Evolutionary conservation across 1,139 yeast genomes (phyloP).

Genomic region (Scheffersomyces illinoinensis): DNA sequence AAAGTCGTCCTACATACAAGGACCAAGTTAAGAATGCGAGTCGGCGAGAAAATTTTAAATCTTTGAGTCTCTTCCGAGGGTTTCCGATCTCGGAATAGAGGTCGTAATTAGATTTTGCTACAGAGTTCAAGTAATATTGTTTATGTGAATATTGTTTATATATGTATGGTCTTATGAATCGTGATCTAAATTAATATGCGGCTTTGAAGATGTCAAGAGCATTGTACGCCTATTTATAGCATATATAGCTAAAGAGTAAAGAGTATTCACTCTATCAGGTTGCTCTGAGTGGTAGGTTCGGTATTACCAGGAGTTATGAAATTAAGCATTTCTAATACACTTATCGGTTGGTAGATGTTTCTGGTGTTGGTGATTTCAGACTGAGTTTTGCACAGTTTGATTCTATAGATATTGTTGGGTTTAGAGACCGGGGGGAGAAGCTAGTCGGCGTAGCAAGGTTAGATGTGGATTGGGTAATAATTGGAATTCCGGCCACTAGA

Average conservation of each 20-base stretch:
- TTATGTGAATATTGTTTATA: no score
- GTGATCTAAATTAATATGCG: no score
- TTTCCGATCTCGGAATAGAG: not conserved
- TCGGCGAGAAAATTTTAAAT: not conserved
- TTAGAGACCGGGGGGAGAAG: not conserved
- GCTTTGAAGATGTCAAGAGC: no score
- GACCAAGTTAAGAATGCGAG: not conserved
- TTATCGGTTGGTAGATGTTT: not conserved
- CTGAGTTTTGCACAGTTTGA: not conserved
- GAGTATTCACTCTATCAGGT: not conserved
- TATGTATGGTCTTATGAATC: no score
- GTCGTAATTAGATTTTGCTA: not conserved
- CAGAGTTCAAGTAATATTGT: no score
- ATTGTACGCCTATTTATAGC: no score
- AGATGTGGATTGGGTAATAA: not conserved
- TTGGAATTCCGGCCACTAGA: not conserved
- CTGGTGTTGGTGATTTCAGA: conserved; percentile 1
- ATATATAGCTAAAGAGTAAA: no score
- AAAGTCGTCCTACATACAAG: not conserved
- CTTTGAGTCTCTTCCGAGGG: not conserved
- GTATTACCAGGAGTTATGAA: not conserved
- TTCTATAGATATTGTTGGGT: not conserved
- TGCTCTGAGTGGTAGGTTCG: not conserved
- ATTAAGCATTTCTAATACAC: not conserved
- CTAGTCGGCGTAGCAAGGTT: not conserved